A percentile compares a stretch with the other conserved stretches of the same genome.
phyloP scores from a whole-genome alignment of 805 yeast genomes.

The Kuraishia hungarica region DNA sequence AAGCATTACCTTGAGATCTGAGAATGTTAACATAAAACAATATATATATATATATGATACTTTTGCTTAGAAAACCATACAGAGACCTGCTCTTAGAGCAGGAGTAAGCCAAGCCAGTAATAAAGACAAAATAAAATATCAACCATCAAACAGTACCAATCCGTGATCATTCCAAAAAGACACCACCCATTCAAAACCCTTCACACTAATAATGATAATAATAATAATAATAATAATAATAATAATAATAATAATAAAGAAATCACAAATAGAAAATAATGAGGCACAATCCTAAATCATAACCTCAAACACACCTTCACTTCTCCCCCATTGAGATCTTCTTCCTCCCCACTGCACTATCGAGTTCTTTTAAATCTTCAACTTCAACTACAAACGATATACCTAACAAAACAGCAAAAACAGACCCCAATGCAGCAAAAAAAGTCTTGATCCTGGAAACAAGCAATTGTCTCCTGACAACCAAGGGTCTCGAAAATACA shows the following conservation, averaged over 20 bases:
- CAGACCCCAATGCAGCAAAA: slow-evolving; percentile 21
- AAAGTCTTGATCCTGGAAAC: slow-evolving; percentile 12
- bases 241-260: no score
- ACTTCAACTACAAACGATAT: slow-evolving; percentile 13
- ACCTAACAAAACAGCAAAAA: slow-evolving; percentile 14
- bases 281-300: not conserved
- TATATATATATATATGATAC: not conserved
- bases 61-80: slow-evolving; percentile 13
- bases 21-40: no score
- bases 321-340: not conserved
- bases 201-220: no score
- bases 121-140: not conserved
- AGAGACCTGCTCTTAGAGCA: slow-evolving; percentile 2
- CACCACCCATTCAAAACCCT: no score
- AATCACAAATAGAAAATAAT: not conserved
- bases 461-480: slow-evolving; percentile 5
- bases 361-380: not conserved
- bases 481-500: slow-evolving; percentile 27
- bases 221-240: no score
- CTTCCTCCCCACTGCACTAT: not conserved
- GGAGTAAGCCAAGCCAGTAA: not conserved
- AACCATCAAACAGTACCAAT: not conserved
- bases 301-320: not conserved
- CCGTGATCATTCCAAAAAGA: no score
- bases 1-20: no score